Evolutionary conservation across 2,329 filamentous ascomycete species (phyloP), one percentile per base, ranked within the genome.

Genomic region (Fusarium abutilonis): DNA sequence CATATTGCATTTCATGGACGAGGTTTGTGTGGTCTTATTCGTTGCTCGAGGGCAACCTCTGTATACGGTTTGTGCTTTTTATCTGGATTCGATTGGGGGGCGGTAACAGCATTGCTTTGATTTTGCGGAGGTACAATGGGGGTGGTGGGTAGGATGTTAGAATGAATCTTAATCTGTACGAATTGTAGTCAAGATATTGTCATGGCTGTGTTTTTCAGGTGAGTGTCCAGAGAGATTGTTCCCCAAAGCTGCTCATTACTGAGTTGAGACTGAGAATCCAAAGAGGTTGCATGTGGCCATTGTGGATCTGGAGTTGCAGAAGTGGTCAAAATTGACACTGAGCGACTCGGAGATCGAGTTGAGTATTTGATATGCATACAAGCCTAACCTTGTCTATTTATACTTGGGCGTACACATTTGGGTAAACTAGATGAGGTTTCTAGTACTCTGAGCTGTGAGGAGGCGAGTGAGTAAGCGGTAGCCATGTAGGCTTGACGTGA

Each of bases 11-110:
- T 63, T 57, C 50, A 55, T 58, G 61, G 52, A 64, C 48, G 56
- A 61, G 58, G 41, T 61, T 54, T 44, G 52, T 53, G 41, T 60
- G 46, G 43, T 54, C 59, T 48, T 50, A 45, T 47, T 62, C 61
- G 56, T 59, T 65, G 62, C 62, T 63, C 23, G 47, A 53, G 50
- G 48, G 63, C 38, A 34, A 58, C 60, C 60, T 60, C 55, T 64
- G 60, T 62, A 62, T 65, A 66, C 58, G 57, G 66, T 63, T 65
- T 65, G 62, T 64, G 56, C 48, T 60, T 51, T 23, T 65, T 62
- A 42, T 40, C 26, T 51, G 40, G 48, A 45, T 28, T 47, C 23
- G 34, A 11, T 47, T 4, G 36, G 50, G 36, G 28, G 55, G 42
- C 36, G 41, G 40, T 10, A 41, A 40, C 23, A 63, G 56, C 47